phyloP scores from a whole-genome alignment of 1,284 basidiomycete species.

The Rhodotorula sp. region DNA sequence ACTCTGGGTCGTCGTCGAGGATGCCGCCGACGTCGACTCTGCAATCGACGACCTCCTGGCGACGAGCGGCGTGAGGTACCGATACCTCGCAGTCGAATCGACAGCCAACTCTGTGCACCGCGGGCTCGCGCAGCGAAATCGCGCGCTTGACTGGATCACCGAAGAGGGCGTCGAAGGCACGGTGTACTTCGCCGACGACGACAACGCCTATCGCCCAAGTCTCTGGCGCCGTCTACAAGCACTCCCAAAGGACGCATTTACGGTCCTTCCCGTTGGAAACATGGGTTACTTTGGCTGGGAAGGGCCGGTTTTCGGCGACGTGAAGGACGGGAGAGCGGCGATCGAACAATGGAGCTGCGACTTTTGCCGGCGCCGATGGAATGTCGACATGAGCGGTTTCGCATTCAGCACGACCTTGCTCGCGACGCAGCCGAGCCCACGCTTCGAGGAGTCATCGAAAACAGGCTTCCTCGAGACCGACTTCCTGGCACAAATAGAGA shows the following conservation, averaged over 20 bases:
- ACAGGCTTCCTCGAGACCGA: slow-evolving; percentile 7
- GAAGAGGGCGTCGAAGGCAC: not conserved
- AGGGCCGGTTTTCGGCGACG: not conserved
- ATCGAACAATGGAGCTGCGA: slow-evolving; percentile 20
- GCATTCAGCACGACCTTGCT: slow-evolving; percentile 10
- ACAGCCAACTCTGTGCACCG: not conserved
- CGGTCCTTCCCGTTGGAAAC: slow-evolving; percentile 11
- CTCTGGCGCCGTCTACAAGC: not conserved
- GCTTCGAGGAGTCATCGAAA: not conserved
- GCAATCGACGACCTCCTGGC: not conserved
- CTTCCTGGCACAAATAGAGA: not conserved
- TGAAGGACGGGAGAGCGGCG: not conserved
- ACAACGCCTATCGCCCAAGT: slow-evolving; percentile 7
- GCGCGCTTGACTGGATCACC: slow-evolving; percentile 12
- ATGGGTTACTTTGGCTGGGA: slow-evolving; percentile 15
- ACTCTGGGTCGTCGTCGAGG: slow-evolving; percentile 21
- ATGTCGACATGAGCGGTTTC: slow-evolving; percentile 25
- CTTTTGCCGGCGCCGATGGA: slow-evolving; percentile 13
- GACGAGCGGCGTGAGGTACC: not conserved
- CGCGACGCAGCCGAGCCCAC: not conserved
- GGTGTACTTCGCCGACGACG: slow-evolving; percentile 22
- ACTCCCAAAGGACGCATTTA: not conserved
- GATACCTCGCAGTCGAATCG: not conserved
- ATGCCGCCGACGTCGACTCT: slow-evolving; percentile 5
- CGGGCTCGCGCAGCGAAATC: slow-evolving; percentile 15